Percentiles rank a stretch among this genome's conserved stretches.
phyloP scores from a whole-genome alignment of 768 basidiomycete species.

The Mycena kentingensis region DNA sequence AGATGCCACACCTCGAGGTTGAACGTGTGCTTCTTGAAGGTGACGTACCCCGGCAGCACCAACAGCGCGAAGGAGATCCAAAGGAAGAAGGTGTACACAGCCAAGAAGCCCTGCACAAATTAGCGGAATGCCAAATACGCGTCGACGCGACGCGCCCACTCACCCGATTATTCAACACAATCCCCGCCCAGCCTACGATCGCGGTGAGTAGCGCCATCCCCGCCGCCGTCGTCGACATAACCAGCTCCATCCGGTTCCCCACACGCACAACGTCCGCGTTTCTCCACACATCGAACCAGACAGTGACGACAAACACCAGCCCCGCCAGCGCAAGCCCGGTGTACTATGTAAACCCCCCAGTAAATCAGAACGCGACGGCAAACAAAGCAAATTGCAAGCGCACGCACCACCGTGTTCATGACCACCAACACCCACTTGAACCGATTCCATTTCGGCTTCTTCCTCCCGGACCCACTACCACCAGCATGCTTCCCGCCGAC shows the following conservation, averaged over 20 bases:
- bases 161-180: conserved; percentile 80
- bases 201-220: conserved; percentile 56
- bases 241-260: conserved; percentile 56
- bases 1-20: too few relatives aligned
- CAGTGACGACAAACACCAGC: conserved; percentile 54
- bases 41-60: conserved; percentile 63
- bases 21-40: conserved; percentile 63
- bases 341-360: conserved; percentile 26
- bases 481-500: conserved; percentile 31
- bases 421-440: conserved; percentile 66
- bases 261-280: conserved; percentile 60
- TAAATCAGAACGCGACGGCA: not conserved
- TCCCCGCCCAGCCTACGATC: conserved; percentile 77
- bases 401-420: conserved; percentile 43
- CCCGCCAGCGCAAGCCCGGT: conserved; percentile 50
- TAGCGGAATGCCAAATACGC: conserved; percentile 64
- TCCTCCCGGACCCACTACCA: too few relatives aligned
- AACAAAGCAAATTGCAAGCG: not conserved
- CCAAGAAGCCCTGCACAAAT: conserved; percentile 71
- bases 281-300: conserved; percentile 64
- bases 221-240: conserved; percentile 58
- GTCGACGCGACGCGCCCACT: conserved; percentile 49
- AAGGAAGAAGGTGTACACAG: conserved; percentile 60
- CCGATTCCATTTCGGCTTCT: conserved; percentile 55
- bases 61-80: conserved; percentile 63